Base-by-base conservation (phyloP, 2,329 filamentous ascomycete species). In the Aspergillus novofumigatus region DNA sequence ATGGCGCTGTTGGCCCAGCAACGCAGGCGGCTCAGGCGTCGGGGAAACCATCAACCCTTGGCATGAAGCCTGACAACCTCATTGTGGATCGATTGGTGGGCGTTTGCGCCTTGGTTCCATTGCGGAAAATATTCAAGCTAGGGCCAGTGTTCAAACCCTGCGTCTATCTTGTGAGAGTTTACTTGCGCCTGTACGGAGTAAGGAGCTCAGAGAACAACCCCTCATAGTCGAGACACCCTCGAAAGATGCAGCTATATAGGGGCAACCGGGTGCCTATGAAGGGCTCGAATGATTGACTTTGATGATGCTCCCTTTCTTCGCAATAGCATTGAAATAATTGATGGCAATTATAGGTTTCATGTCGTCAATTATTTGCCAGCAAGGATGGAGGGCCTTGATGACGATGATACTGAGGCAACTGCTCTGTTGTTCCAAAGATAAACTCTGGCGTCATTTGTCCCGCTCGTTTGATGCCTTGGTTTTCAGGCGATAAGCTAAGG, bases 1-100 rank as follows among this genome's bases (percentile, higher is more conserved):
- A 74, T 69, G 62, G 62, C 49, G 59, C 26, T 51, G 72, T 75
- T 74, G 71, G 67, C 72, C 69, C 67, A 67, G 71, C 71, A 73
- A 75, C 72, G 59, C 44, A 20, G 54, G 57, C 57, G 55, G 58
- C 50, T 58, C 59, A 65, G 65, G 67, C 68, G 69, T 68, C 66
- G 60, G 63, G 68, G 65, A 68, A 70, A 68, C 69, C 63, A 69
- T 57, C 58, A 60, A 58, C 61, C 65, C 62, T 62, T 59, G 59
- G 63, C 58, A 65, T 62, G 57, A 55, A 51, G 49, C 57, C 54
- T 54, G 53, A 56, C 28, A 54, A 49, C 26, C 51, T 21, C 23
- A 49, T 17, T 17, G 63, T 65, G 63, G 63, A 65, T 59, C 62
- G 45, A 14, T 35, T 35, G 32, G 51, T 48, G 44, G 48, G 48